These are phyloP conservation scores for Knufia fluminis DNA, from an alignment of 2,329 filamentous ascomycete genomes.

Conservation along the genomic window DNA sequence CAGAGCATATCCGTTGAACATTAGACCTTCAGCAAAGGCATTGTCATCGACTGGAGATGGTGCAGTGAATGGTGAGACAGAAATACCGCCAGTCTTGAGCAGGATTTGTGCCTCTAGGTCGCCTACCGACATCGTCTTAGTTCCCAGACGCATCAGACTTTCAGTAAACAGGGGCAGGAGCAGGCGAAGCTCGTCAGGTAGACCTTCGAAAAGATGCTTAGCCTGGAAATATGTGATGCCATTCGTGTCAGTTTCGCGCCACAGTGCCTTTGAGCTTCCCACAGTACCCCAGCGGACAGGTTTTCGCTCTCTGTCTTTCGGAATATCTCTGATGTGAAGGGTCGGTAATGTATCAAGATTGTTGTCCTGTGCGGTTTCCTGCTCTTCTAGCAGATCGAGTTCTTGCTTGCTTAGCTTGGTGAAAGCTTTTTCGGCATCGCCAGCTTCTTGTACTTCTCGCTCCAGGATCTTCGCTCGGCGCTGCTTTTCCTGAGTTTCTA, in stretches of 20 bases:
- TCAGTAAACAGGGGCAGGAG: constrained; percentile 87
- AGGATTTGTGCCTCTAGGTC: constrained; percentile 94
- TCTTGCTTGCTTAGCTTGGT: constrained; percentile 68
- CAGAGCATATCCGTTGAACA: constrained; percentile 76
- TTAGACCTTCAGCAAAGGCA: constrained; percentile 67
- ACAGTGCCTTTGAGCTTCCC: constrained; percentile 64
- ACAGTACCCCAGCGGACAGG: constrained; percentile 51
- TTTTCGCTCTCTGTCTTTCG: constrained; percentile 65
- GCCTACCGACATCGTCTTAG: constrained; percentile 79
- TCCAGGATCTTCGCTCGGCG: constrained; percentile 53
- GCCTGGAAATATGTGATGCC: constrained; percentile 93
- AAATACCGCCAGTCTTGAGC: constrained; percentile 86
- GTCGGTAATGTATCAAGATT: constrained; percentile 83
- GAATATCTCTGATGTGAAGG: constrained; percentile 81
- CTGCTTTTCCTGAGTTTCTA: constrained; percentile 66
- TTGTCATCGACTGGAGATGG: constrained; percentile 65
- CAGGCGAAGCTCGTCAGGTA: constrained; percentile 75
- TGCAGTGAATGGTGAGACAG: constrained; percentile 72
- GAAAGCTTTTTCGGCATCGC: constrained; percentile 62
- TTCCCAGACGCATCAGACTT: constrained; percentile 86
- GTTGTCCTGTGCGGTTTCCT: constrained; percentile 73
- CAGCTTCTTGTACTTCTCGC: constrained; percentile 53
- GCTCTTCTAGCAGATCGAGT: constrained; percentile 67
- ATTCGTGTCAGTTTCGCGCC: constrained; percentile 88
- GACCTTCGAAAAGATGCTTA: constrained; percentile 65